phyloP scores from a whole-genome alignment of 208 protist genomes.

The Acanthamoeba healyi region DNA sequence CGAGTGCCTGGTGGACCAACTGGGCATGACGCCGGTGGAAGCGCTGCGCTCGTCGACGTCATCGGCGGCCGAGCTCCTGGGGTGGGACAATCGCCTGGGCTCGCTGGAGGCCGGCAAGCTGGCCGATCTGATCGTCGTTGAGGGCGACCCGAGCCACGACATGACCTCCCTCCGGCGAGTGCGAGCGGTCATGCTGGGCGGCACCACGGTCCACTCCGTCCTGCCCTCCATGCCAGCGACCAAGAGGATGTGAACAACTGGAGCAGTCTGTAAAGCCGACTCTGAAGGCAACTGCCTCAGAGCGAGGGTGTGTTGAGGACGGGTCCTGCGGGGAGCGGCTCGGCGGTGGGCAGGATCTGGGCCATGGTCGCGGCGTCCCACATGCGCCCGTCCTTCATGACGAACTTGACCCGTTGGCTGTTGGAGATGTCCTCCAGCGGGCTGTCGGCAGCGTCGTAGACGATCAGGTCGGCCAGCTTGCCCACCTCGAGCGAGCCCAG shows the following conservation, averaged over 20 bases:
- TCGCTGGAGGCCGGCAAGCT: not conserved
- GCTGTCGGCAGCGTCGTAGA: not conserved
- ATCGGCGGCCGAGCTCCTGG: constrained; percentile 4
- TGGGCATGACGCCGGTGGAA: constrained; percentile 27
- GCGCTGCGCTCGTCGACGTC: constrained; percentile 19
- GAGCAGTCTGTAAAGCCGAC: too few species aligned
- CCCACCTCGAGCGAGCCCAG: constrained; percentile 27
- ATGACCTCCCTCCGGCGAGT: not conserved
- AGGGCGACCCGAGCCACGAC: constrained; percentile 8
- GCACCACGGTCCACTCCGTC: not conserved
- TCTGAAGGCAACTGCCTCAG: not conserved
- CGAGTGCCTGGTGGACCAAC: not conserved
- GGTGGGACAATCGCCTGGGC: not conserved
- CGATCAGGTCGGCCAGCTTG: constrained; percentile 54
- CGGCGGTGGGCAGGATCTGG: not conserved
- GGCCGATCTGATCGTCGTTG: constrained; percentile 40
- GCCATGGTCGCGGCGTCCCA: not conserved
- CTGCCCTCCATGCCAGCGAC: not conserved
- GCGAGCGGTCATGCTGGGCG: not conserved
- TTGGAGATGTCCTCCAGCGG: not conserved
- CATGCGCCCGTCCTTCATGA: constrained; percentile 33
- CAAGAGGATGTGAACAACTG: not conserved
- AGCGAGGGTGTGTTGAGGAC: constrained; percentile 5
- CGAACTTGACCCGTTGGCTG: not conserved
- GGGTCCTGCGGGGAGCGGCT: not conserved